phyloP scores from a whole-genome alignment of 139 green algal genomes.

The Parachlorella kessleri region DNA sequence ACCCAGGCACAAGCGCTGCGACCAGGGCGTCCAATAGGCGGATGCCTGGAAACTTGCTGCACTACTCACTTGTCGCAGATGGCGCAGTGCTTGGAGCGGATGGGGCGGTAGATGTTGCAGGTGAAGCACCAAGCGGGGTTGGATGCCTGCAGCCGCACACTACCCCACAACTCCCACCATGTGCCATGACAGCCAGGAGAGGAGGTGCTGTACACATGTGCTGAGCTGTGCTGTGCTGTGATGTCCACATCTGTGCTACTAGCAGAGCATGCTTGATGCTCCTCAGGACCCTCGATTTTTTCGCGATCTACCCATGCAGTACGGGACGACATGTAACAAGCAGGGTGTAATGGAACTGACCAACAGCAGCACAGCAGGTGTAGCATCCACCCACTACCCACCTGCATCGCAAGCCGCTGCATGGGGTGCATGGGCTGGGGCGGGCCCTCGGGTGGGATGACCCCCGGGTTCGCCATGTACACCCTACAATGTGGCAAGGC shows the following conservation, averaged over 20 bases:
- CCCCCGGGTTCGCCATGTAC: background rate
- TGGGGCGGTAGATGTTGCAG: conserved; percentile 48
- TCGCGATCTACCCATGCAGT: too few relatives aligned
- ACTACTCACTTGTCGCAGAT: conserved; percentile 42
- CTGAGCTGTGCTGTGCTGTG: background rate
- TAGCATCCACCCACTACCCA: too few relatives aligned
- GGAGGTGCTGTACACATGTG: background rate
- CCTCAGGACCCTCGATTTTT: too few relatives aligned
- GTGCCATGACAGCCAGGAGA: background rate
- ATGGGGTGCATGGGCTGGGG: background rate
- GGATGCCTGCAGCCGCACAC: background rate
- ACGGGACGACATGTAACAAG: background rate
- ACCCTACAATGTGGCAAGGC: background rate
- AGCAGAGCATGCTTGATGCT: too few relatives aligned
- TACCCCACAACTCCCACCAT: background rate
- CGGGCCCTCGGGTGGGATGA: background rate
- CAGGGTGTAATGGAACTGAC: too few relatives aligned
- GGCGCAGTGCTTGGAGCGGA: conserved; percentile 61
- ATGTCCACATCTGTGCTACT: background rate
- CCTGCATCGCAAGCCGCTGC: background rate
- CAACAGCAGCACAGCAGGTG: too few relatives aligned
- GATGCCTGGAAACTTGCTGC: too few relatives aligned
- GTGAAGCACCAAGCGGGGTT: conserved; percentile 43
- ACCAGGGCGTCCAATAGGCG: too few relatives aligned
- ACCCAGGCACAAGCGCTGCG: too few relatives aligned